A percentile compares a stretch with the other conserved stretches of the same genome.
These are phyloP conservation scores for Eustoma russellianum DNA, from an alignment of 257 asterid genomes.

Conservation along the genomic window DNA sequence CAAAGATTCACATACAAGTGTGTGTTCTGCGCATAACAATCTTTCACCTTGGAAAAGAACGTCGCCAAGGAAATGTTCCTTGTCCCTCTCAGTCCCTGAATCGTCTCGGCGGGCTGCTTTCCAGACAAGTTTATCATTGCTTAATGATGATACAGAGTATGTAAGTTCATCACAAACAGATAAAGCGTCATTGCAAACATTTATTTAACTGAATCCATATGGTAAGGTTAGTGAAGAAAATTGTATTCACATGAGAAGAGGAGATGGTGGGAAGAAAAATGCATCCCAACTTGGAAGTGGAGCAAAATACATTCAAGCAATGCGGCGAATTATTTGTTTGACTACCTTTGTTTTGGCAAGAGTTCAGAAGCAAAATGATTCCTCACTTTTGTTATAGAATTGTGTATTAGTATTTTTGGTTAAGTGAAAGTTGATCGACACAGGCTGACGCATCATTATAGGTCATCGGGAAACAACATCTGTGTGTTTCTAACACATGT, in stretches of 20 bases:
- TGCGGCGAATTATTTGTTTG: not conserved
- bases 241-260: no score
- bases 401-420: no score
- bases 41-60: not conserved
- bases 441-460: no score
- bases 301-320: no score
- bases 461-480: no score
- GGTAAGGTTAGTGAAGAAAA: not conserved
- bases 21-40: not conserved
- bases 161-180: not conserved
- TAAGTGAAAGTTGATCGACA: no score
- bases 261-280: no score
- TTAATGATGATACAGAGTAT: no score
- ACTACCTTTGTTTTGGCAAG: not conserved
- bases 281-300: no score
- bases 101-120: not conserved
- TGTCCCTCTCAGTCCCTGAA: slow-evolving; percentile 2
- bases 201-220: not conserved
- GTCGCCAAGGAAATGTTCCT: not conserved
- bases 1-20: not conserved
- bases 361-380: not conserved
- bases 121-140: not conserved
- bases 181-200: not conserved
- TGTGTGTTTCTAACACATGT: no score
- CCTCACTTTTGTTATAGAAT: not conserved